phyloP scores from a whole-genome alignment of 805 yeast genomes.

The Metschnikowia borealis region DNA sequence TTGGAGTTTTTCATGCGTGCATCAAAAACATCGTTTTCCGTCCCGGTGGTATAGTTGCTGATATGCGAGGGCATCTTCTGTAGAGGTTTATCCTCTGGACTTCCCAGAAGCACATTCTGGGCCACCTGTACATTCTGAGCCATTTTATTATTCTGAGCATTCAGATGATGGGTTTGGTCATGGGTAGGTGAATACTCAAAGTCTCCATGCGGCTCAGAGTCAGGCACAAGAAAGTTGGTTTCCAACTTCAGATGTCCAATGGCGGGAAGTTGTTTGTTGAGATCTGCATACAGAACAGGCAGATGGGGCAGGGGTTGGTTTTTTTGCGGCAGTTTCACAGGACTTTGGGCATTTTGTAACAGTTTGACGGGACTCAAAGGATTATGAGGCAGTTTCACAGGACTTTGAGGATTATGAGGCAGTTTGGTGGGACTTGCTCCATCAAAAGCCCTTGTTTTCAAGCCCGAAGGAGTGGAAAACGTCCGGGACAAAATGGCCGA shows the following conservation, averaged over 20 bases:
- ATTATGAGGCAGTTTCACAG: not conserved
- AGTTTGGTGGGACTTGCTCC: not conserved
- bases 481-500: conserved; percentile 18
- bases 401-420: not conserved
- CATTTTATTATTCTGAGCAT: no score
- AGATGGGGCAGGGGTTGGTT: not conserved
- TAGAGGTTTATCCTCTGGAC: not conserved
- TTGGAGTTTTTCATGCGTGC: conserved; percentile 10
- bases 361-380: not conserved
- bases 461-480: conserved; percentile 15
- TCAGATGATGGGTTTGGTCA: no score
- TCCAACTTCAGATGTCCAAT: not conserved
- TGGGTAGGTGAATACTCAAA: no score
- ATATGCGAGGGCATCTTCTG: conserved; percentile 16
- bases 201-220: not conserved
- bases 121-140: no score
- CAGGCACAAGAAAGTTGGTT: not conserved
- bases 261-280: conserved; percentile 13
- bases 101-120: not conserved
- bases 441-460: not conserved
- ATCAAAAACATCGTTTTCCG: conserved; percentile 17
- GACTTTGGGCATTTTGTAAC: not conserved
- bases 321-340: not conserved
- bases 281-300: not conserved
- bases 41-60: conserved; percentile 13